These are phyloP conservation scores for Bipolaris gigantea DNA, from an alignment of 2,329 filamentous ascomycete genomes.

Conservation along the genomic window DNA sequence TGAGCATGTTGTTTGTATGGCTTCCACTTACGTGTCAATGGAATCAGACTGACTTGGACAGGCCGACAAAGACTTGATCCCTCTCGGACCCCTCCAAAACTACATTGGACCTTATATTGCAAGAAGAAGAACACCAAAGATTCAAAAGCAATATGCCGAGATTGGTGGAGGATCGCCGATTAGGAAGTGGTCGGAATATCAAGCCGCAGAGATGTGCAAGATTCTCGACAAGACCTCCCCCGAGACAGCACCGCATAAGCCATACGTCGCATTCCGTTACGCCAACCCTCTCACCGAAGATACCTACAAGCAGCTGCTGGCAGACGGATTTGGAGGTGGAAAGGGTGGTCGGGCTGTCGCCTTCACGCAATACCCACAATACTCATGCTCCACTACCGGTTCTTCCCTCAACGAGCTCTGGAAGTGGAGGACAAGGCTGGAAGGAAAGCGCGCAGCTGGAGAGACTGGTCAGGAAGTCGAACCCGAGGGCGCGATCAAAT, in stretches of 20 bases:
- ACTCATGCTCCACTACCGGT: constrained; percentile 95
- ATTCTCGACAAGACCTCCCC: constrained; percentile 87
- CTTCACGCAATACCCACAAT: constrained; percentile 98
- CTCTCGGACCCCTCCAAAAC: constrained; percentile 85
- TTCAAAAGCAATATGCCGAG: constrained; percentile 89
- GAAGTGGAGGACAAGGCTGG: constrained; percentile 90
- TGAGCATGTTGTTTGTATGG: constrained; percentile 88
- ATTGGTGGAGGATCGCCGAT: constrained; percentile 99
- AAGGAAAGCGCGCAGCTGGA: constrained; percentile 68
- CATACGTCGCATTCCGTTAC: constrained; percentile 96
- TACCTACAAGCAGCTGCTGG: constrained; percentile 80
- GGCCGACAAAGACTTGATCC: constrained; percentile 93
- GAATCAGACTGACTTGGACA: constrained; percentile 45
- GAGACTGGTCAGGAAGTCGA: constrained; percentile 44
- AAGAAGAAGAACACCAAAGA: constrained; percentile 87
- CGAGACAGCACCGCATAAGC: constrained; percentile 93
- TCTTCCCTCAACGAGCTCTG: constrained; percentile 96
- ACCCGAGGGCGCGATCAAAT: constrained; percentile 73
- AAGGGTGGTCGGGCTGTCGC: constrained; percentile 92
- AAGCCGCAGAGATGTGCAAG: constrained; percentile 95
- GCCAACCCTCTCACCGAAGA: constrained; percentile 91
- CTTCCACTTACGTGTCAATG: not conserved
- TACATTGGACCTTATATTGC: constrained; percentile 91
- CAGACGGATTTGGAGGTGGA: constrained; percentile 87
- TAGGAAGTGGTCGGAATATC: constrained; percentile 95